Evolutionary conservation across 148 eudicot species (phyloP).

Genomic region (Linanthus parryae): DNA sequence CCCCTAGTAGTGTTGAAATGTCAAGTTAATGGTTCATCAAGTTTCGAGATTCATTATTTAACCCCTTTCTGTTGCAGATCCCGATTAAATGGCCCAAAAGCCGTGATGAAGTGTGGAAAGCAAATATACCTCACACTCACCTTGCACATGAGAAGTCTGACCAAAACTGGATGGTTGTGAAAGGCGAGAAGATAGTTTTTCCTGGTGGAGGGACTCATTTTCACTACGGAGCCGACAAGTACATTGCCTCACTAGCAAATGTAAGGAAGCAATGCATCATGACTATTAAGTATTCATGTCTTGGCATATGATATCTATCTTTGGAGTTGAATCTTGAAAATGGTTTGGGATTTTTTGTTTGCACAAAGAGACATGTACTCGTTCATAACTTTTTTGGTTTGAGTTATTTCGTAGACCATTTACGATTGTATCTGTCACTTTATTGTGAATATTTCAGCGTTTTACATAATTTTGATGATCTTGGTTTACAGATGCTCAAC

Average conservation of each 20-base stretch:
- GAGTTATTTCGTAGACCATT: no score
- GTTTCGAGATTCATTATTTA: no score
- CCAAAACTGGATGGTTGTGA: slow-evolving; percentile 99
- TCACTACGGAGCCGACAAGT: slow-evolving; percentile 96
- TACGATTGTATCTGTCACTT: no score
- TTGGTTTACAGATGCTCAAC: slow-evolving; percentile 81
- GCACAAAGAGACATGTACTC: no score
- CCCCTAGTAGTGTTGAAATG: neutral
- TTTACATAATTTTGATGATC: neutral
- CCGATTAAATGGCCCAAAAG: slow-evolving; percentile 99
- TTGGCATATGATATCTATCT: no score
- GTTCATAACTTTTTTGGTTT: no score
- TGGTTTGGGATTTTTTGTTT: no score
- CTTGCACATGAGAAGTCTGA: slow-evolving; percentile 98
- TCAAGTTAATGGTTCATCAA: no score
- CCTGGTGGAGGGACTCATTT: slow-evolving; percentile 99
- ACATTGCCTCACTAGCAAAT: slow-evolving; percentile 86
- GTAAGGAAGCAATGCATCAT: no score
- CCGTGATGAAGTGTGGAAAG: slow-evolving; percentile 97
- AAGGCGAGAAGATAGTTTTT: slow-evolving; percentile 81
- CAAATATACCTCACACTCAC: slow-evolving; percentile 99
- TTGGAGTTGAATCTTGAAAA: no score
- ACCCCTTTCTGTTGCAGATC: slow-evolving; percentile 44
- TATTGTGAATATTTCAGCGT: no score
- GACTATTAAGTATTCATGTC: no score